Evolutionary conservation across 192 early-diverging fungal genomes (phyloP).

Genomic region (Coemansia sp.): DNA sequence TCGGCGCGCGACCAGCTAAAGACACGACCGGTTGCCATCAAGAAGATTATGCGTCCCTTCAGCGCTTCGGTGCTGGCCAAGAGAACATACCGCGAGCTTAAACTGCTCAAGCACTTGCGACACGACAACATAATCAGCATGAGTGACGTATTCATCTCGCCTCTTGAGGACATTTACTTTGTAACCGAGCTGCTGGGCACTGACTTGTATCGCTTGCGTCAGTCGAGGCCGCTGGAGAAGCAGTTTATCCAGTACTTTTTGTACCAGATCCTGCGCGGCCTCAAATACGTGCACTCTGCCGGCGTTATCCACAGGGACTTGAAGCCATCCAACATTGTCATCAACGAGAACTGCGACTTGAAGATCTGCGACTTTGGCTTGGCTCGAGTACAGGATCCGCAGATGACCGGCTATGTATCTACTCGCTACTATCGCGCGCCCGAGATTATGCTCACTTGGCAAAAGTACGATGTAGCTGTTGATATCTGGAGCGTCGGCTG

Average conservation of each 20-base stretch:
- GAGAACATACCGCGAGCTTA: conserved; percentile 92
- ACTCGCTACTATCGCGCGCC: conserved; percentile 97
- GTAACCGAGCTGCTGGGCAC: conserved; percentile 95
- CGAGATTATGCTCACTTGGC: conserved; percentile 98
- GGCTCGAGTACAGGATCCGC: conserved; percentile 89
- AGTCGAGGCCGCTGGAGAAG: conserved; percentile 85
- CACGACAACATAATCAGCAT: conserved; percentile 97
- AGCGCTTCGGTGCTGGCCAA: conserved; percentile 89
- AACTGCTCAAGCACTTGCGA: conserved; percentile 86
- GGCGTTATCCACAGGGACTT: conserved; percentile 95
- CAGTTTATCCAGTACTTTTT: conserved; percentile 98
- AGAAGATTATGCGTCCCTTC: conserved; percentile 97
- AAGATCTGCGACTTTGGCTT: conserved; percentile 99
- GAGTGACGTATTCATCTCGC: conserved; percentile 91
- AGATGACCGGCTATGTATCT: conserved; percentile 99
- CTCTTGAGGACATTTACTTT: conserved; percentile 95
- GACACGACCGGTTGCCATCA: conserved; percentile 82
- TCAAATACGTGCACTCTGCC: conserved; percentile 93
- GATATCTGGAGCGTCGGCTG: conserved; percentile 96
- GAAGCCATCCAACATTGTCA: conserved; percentile 95
- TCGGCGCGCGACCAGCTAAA: conserved; percentile 89
- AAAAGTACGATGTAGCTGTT: conserved; percentile 94
- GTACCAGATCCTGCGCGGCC: conserved; percentile 91
- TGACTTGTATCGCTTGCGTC: conserved; percentile 89
- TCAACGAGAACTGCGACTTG: conserved; percentile 97